These are phyloP conservation scores for Ogataea polymorpha DNA, from an alignment of 805 yeast genomes.

Conservation along the genomic window DNA sequence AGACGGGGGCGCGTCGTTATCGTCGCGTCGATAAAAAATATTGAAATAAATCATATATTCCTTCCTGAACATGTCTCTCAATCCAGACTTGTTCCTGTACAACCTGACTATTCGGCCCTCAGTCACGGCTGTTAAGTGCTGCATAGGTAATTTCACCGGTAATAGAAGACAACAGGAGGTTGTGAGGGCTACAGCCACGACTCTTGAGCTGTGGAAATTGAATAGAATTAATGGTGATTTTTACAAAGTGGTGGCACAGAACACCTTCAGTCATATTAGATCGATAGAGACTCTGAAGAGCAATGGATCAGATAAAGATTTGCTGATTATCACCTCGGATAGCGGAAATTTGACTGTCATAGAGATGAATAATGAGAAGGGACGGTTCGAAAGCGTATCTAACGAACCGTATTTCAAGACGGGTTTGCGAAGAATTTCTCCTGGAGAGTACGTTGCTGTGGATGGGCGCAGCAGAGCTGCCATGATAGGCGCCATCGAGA, in stretches of 20 bases:
- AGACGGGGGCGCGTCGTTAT: conserved; percentile 6
- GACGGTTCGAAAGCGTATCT: conserved; percentile 37
- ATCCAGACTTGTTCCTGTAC: conserved; percentile 52
- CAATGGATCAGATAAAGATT: conserved; percentile 53
- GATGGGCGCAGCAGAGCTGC: conserved; percentile 74
- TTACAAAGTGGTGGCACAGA: conserved; percentile 38
- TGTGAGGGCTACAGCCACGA: conserved; percentile 53
- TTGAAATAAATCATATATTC: neutral
- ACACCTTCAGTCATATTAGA: conserved; percentile 59
- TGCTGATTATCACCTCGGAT: conserved; percentile 70
- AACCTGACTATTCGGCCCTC: conserved; percentile 69
- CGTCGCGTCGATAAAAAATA: conserved; percentile 10
- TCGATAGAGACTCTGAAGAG: conserved; percentile 47
- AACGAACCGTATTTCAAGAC: conserved; percentile 72
- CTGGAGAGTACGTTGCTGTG: conserved; percentile 67
- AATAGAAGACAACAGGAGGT: conserved; percentile 56
- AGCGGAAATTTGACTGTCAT: conserved; percentile 66
- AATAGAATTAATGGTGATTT: conserved; percentile 58
- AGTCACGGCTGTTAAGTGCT: conserved; percentile 47
- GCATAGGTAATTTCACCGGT: conserved; percentile 69
- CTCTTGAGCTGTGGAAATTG: conserved; percentile 50
- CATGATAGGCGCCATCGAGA: conserved; percentile 70
- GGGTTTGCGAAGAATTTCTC: conserved; percentile 71
- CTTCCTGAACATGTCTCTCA: conserved; percentile 17
- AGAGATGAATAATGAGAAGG: conserved; percentile 27